Percentiles rank a stretch among this genome's conserved stretches.
Evolutionary conservation across 2,329 filamentous ascomycete genomes (phyloP).

Genomic region (Hypoxylon sp.): DNA sequence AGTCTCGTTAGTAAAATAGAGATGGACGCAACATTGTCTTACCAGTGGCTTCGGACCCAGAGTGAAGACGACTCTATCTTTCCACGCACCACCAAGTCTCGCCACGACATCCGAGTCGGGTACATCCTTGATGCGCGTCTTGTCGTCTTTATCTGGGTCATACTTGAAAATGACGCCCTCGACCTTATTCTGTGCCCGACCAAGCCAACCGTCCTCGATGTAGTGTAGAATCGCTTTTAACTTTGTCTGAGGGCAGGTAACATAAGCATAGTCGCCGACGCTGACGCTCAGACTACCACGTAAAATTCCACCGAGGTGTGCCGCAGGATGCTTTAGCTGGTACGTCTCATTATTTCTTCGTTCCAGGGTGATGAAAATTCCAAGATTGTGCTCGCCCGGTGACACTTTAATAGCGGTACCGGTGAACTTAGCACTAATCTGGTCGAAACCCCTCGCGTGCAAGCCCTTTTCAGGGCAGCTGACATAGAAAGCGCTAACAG

Average conservation of each 20-base stretch:
- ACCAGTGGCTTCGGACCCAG: conserved; percentile 73
- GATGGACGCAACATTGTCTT: conserved; percentile 56
- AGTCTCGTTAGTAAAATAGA: conserved; percentile 18
- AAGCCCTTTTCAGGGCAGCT: conserved; percentile 93
- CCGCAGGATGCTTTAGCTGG: conserved; percentile 94
- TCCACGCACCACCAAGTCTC: conserved; percentile 88
- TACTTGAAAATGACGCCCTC: conserved; percentile 93
- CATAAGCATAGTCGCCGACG: conserved; percentile 89
- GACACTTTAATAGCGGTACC: conserved; percentile 93
- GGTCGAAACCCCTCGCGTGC: conserved; percentile 90
- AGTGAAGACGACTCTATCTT: conserved; percentile 75
- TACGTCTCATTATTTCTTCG: conserved; percentile 90
- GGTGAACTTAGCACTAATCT: conserved; percentile 97
- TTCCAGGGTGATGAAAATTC: conserved; percentile 92
- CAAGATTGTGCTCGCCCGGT: conserved; percentile 92
- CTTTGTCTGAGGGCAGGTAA: conserved; percentile 90
- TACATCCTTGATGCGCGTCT: conserved; percentile 85
- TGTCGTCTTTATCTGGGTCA: conserved; percentile 87
- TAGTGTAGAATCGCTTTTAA: conserved; percentile 95
- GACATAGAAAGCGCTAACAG: conserved; percentile 95
- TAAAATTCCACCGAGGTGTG: conserved; percentile 89
- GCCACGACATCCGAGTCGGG: conserved; percentile 86
- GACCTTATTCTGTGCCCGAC: conserved; percentile 90
- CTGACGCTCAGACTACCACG: conserved; percentile 90
- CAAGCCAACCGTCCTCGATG: conserved; percentile 94